These are phyloP conservation scores for Pythium brachiatum DNA, from an alignment of 352 stramenopile genomes.

Conservation along the genomic window DNA sequence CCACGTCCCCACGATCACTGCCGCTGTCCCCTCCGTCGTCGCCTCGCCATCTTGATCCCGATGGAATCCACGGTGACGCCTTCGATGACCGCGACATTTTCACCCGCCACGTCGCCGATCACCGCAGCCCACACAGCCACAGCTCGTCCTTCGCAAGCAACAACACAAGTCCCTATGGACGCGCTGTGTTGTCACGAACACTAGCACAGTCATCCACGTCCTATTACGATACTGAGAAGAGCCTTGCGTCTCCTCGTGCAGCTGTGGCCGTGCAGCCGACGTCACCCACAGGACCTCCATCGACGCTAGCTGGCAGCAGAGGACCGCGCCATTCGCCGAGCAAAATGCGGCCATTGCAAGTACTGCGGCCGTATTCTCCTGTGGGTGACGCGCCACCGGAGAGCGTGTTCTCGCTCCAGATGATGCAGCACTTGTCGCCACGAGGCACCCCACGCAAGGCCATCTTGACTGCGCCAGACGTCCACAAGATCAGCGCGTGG, in stretches of 20 bases:
- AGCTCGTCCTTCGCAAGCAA: not conserved
- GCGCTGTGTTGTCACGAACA: constrained; percentile 2
- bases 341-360: constrained; percentile 15
- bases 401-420: constrained; percentile 17
- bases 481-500: constrained; percentile 66
- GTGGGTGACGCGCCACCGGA: constrained; percentile 23
- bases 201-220: constrained; percentile 1
- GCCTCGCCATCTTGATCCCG: constrained; percentile 19
- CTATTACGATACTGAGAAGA: constrained; percentile 12
- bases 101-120: constrained; percentile 15
- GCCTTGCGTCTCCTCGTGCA: constrained; percentile 8
- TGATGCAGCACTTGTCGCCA: constrained; percentile 29
- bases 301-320: not conserved
- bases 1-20: not conserved
- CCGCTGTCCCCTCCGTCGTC: constrained; percentile 9
- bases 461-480: constrained; percentile 41
- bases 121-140: not conserved
- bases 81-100: constrained; percentile 33
- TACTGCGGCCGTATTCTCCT: constrained; percentile 24
- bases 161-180: not conserved
- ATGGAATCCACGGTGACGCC: constrained; percentile 14
- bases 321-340: constrained; percentile 4
- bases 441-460: constrained; percentile 21
- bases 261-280: constrained; percentile 1
- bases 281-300: constrained; percentile 1